Evolutionary conservation across 2,329 filamentous ascomycete genomes (phyloP).

Genomic region (Cordyceps farinosa): DNA sequence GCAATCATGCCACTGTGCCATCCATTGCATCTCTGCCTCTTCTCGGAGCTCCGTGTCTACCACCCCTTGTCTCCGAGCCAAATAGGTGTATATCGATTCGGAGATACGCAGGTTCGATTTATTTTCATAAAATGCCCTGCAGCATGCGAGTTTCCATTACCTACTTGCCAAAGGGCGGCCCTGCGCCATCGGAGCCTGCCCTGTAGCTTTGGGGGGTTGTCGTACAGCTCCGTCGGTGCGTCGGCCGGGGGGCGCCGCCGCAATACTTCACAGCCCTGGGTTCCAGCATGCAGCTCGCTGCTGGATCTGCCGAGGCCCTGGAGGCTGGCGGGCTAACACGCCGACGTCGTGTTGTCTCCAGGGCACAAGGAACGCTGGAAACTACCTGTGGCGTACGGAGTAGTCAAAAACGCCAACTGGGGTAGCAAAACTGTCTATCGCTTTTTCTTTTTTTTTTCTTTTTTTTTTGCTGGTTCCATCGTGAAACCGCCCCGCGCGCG

Average conservation of each 20-base stretch:
- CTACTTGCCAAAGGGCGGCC: not conserved
- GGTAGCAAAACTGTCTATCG: too few relatives aligned
- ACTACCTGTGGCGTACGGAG: too few relatives aligned
- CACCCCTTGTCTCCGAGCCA: not conserved
- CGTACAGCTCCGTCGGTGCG: slow-evolving; percentile 13
- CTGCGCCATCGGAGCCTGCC: slow-evolving; percentile 10
- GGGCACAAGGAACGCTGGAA: not conserved
- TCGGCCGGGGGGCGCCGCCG: slow-evolving; percentile 16
- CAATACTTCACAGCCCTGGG: not conserved
- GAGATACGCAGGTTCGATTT: not conserved
- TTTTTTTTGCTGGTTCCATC: not conserved
- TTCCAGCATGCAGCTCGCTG: not conserved
- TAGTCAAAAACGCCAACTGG: too few relatives aligned
- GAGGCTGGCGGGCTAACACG: too few relatives aligned
- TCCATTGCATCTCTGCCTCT: not conserved
- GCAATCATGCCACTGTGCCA: too few relatives aligned
- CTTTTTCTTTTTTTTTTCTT: too few relatives aligned
- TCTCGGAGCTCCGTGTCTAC: slow-evolving; percentile 5
- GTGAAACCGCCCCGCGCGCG: not conserved
- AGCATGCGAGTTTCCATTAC: slow-evolving; percentile 13
- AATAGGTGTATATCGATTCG: not conserved
- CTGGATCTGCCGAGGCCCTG: slow-evolving; percentile 6
- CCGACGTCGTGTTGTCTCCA: not conserved
- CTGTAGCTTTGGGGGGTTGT: not conserved
- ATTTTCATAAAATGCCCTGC: too few relatives aligned